Evolutionary conservation across 176 grass and related monocot species (phyloP).

Genomic region (Bothriochloa decipiens): DNA sequence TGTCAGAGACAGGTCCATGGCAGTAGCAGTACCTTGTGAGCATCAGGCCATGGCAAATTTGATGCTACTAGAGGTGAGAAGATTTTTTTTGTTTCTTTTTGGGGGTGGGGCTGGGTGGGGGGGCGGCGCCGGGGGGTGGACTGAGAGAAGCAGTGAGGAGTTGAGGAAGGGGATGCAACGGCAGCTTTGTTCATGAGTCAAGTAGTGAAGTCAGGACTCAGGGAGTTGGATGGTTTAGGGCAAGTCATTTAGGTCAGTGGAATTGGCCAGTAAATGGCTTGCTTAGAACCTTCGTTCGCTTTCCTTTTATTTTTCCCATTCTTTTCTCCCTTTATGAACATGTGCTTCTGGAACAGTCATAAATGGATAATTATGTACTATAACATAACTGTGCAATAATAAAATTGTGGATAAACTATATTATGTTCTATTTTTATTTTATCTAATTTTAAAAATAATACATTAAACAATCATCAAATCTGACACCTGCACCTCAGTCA

Average conservation of each 20-base stretch:
- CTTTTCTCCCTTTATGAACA: background rate
- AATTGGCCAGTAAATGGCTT: slow-evolving; percentile 4
- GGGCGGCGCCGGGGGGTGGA: too few relatives aligned
- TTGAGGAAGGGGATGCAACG: background rate
- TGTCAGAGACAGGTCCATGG: too few relatives aligned
- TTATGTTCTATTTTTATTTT: background rate
- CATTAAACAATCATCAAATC: background rate
- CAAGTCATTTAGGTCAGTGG: background rate
- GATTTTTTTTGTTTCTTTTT: too few relatives aligned
- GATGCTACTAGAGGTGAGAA: background rate
- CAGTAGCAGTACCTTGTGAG: too few relatives aligned
- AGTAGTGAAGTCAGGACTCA: background rate
- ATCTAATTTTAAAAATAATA: background rate
- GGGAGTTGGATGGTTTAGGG: background rate
- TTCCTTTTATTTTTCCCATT: background rate
- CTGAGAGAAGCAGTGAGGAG: background rate
- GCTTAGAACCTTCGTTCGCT: background rate
- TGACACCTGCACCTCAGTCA: background rate
- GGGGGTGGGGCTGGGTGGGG: too few relatives aligned
- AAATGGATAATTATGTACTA: background rate
- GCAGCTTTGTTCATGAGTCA: too few relatives aligned
- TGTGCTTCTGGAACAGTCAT: background rate
- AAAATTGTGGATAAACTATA: background rate
- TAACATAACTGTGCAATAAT: background rate
- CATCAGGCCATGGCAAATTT: background rate